Percentiles rank a stretch among this genome's conserved stretches.
Evolutionary conservation across 108 stramenopile genomes (phyloP).

Genomic region (Nannochloropsis gaditana): DNA sequence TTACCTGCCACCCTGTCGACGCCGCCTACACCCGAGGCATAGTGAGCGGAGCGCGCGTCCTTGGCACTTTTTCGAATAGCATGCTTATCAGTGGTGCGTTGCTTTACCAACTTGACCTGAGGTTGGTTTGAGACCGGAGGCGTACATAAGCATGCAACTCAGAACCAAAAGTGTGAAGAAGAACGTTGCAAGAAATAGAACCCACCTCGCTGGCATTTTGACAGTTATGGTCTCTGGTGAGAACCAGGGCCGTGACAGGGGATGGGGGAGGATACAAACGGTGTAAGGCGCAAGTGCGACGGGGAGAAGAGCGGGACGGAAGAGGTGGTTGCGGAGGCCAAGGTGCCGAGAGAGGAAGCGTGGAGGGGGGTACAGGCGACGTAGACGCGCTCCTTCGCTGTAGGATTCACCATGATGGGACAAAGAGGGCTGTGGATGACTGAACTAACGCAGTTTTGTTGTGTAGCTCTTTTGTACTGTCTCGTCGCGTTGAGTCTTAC

Average conservation of each 20-base stretch:
- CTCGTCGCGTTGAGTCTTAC: too few species aligned
- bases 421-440: too few species aligned
- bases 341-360: too few species aligned
- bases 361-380: too few species aligned
- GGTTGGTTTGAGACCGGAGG: neutral
- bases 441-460: too few species aligned
- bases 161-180: neutral
- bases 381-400: too few species aligned
- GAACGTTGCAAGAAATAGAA: neutral
- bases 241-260: slow-evolving; percentile 30
- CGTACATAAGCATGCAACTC: too few species aligned
- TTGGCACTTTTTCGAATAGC: slow-evolving; percentile 40
- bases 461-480: too few species aligned
- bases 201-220: slow-evolving; percentile 38
- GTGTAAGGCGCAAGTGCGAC: neutral
- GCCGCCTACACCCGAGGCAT: neutral
- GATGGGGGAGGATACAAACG: neutral
- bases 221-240: slow-evolving; percentile 47
- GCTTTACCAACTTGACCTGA: slow-evolving; percentile 34
- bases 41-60: slow-evolving; percentile 40
- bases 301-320: slow-evolving; percentile 12
- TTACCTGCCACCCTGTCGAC: neutral
- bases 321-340: neutral
- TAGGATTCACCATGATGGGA: too few species aligned
- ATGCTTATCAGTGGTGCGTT: slow-evolving; percentile 39